Evolutionary conservation across 352 stramenopile species (phyloP).

Genomic region (Pythium angustatum): DNA sequence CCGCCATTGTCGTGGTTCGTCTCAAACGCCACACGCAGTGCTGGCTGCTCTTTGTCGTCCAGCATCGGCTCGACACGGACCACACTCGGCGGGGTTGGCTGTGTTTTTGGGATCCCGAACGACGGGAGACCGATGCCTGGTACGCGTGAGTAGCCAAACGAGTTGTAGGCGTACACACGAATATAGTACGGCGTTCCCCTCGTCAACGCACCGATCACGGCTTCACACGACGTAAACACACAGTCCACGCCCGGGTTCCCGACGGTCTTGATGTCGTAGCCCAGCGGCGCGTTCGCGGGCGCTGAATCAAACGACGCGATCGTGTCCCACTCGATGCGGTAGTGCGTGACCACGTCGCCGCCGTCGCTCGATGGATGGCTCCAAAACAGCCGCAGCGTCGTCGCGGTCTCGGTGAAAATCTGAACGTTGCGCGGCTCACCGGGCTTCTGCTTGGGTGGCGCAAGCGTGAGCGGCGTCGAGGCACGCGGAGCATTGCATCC

Average conservation of each 20-base stretch:
- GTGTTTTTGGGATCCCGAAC: slow-evolving; percentile 78
- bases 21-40: slow-evolving; percentile 76
- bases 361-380: slow-evolving; percentile 90
- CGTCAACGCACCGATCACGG: slow-evolving; percentile 78
- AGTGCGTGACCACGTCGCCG: slow-evolving; percentile 92
- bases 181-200: slow-evolving; percentile 89
- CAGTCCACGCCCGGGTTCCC: slow-evolving; percentile 73
- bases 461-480: slow-evolving; percentile 70
- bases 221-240: slow-evolving; percentile 72
- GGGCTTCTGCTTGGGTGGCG: slow-evolving; percentile 86
- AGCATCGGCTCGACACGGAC: slow-evolving; percentile 50
- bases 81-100: slow-evolving; percentile 54
- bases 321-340: slow-evolving; percentile 94
- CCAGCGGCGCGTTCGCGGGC: slow-evolving; percentile 63
- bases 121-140: slow-evolving; percentile 64
- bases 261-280: slow-evolving; percentile 75
- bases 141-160: slow-evolving; percentile 86
- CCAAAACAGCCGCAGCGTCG: slow-evolving; percentile 86
- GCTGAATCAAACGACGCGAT: slow-evolving; percentile 82
- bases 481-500: slow-evolving; percentile 85
- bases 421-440: slow-evolving; percentile 78
- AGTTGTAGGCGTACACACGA: slow-evolving; percentile 91
- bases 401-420: slow-evolving; percentile 67
- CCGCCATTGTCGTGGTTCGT: too few species aligned
- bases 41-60: slow-evolving; percentile 31